Evolutionary conservation across 257 asterid genomes (phyloP).

Genomic region (Thymus mandschuricus): DNA sequence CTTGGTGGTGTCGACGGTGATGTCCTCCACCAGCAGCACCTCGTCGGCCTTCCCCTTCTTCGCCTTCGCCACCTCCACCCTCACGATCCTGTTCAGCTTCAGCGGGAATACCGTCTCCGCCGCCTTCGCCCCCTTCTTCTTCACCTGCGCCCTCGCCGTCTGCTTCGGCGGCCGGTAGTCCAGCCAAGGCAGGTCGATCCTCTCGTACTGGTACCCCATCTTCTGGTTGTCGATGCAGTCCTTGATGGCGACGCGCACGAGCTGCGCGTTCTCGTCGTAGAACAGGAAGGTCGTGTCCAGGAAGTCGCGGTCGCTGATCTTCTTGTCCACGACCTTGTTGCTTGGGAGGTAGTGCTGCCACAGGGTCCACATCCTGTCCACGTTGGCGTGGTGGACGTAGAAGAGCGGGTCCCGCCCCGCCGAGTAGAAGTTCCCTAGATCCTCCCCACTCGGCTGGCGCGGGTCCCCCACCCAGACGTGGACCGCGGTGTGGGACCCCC

Average conservation of each 20-base stretch:
- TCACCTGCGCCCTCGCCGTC: slow-evolving; percentile 6
- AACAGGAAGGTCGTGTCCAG: slow-evolving; percentile 48
- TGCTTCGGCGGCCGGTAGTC: slow-evolving; percentile 44
- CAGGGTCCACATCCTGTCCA: slow-evolving; percentile 38
- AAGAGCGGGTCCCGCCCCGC: slow-evolving; percentile 39
- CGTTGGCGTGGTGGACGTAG: slow-evolving; percentile 39
- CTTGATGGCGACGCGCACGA: slow-evolving; percentile 47
- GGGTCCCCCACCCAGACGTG: slow-evolving; percentile 43
- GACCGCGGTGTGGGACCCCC: slow-evolving; percentile 42
- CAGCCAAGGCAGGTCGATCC: slow-evolving; percentile 52
- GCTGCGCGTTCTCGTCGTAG: slow-evolving; percentile 54
- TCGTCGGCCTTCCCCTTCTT: slow-evolving; percentile 42
- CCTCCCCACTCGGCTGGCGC: slow-evolving; percentile 19
- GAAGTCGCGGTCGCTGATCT: slow-evolving; percentile 25
- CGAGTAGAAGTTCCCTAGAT: slow-evolving; percentile 44
- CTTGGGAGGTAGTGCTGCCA: slow-evolving; percentile 33
- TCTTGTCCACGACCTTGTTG: not conserved
- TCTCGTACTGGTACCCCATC: slow-evolving; percentile 49
- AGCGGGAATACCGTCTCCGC: slow-evolving; percentile 9
- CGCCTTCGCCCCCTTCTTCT: too few species aligned
- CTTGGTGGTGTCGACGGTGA: slow-evolving; percentile 34
- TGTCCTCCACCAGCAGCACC: slow-evolving; percentile 31
- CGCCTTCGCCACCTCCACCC: slow-evolving; percentile 30
- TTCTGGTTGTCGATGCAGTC: slow-evolving; percentile 40
- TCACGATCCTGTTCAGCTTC: not conserved